Percentiles rank a stretch among this genome's conserved stretches.
Evolutionary conservation across 805 yeast species (phyloP).

Genomic region (Pichia gijzeniarum): DNA sequence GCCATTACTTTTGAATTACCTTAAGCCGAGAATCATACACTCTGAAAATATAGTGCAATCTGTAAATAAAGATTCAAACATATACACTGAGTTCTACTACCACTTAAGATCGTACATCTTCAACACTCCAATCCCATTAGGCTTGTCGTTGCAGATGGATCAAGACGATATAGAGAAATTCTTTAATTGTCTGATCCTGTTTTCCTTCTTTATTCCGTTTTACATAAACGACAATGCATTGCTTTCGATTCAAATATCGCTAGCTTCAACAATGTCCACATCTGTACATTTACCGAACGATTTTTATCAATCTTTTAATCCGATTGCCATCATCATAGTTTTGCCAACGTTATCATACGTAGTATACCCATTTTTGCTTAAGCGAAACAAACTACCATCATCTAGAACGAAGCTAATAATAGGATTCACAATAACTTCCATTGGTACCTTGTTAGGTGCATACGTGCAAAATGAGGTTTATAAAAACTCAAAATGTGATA

Average conservation of each 20-base stretch:
- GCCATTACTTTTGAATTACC: slow-evolving; percentile 37
- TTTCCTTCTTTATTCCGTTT: slow-evolving; percentile 35
- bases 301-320: slow-evolving; percentile 47
- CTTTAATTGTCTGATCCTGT: slow-evolving; percentile 38
- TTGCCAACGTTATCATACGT: slow-evolving; percentile 43
- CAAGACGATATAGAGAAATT: slow-evolving; percentile 39
- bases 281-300: slow-evolving; percentile 47
- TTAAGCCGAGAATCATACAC: slow-evolving; percentile 31
- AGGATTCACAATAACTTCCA: slow-evolving; percentile 41
- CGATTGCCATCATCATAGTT: slow-evolving; percentile 42
- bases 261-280: slow-evolving; percentile 47
- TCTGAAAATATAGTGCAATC: slow-evolving; percentile 12
- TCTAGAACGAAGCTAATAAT: slow-evolving; percentile 40
- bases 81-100: slow-evolving; percentile 17
- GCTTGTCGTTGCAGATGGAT: slow-evolving; percentile 18
- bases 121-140: neutral
- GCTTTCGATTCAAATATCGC: slow-evolving; percentile 41
- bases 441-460: slow-evolving; percentile 44
- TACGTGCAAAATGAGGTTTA: slow-evolving; percentile 40
- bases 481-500: slow-evolving; percentile 41
- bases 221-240: slow-evolving; percentile 41
- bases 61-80: slow-evolving; percentile 2
- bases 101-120: slow-evolving; percentile 2
- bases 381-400: slow-evolving; percentile 32
- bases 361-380: slow-evolving; percentile 41